These are phyloP conservation scores for Leishmania tropica DNA, from an alignment of 208 protist genomes.

Conservation along the genomic window DNA sequence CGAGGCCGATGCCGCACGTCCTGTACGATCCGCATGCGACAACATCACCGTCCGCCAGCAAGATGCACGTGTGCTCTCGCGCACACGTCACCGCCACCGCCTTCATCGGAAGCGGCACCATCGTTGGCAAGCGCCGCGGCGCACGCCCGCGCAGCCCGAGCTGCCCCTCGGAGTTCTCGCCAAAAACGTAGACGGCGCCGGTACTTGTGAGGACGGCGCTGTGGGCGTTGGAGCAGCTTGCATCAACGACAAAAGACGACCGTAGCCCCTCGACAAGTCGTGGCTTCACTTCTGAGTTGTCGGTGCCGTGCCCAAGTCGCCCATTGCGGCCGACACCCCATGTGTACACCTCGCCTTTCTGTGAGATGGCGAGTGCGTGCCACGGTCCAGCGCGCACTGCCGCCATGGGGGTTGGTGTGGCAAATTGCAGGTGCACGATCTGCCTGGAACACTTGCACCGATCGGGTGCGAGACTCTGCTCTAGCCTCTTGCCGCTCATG, in stretches of 20 bases:
- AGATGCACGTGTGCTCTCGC: slow-evolving; percentile 58
- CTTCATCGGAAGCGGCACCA: slow-evolving; percentile 42
- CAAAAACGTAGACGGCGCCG: slow-evolving; percentile 75
- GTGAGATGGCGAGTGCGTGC: slow-evolving; percentile 65
- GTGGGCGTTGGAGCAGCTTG: slow-evolving; percentile 63
- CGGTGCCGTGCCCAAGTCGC: slow-evolving; percentile 66
- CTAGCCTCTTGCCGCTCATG: slow-evolving; percentile 21
- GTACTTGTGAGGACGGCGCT: slow-evolving; percentile 58
- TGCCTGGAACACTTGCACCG: slow-evolving; percentile 38
- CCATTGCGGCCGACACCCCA: slow-evolving; percentile 68
- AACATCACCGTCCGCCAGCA: slow-evolving; percentile 75
- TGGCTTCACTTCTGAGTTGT: slow-evolving; percentile 39
- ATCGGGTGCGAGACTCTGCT: slow-evolving; percentile 35
- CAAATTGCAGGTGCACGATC: slow-evolving; percentile 28
- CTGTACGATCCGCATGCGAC: slow-evolving; percentile 62
- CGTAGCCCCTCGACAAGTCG: slow-evolving; percentile 51
- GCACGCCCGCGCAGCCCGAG: slow-evolving; percentile 45
- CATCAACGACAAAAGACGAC: slow-evolving; percentile 46
- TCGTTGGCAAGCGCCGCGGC: slow-evolving; percentile 31
- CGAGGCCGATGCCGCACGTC: slow-evolving; percentile 48
- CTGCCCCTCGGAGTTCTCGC: slow-evolving; percentile 63
- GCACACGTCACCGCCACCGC: slow-evolving; percentile 68
- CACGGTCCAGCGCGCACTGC: slow-evolving; percentile 57
- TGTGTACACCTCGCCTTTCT: slow-evolving; percentile 57
- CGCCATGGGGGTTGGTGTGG: slow-evolving; percentile 1